These are phyloP conservation scores for Hypsizygus ulmarius DNA, from an alignment of 1,284 basidiomycete species.

Conservation along the genomic window DNA sequence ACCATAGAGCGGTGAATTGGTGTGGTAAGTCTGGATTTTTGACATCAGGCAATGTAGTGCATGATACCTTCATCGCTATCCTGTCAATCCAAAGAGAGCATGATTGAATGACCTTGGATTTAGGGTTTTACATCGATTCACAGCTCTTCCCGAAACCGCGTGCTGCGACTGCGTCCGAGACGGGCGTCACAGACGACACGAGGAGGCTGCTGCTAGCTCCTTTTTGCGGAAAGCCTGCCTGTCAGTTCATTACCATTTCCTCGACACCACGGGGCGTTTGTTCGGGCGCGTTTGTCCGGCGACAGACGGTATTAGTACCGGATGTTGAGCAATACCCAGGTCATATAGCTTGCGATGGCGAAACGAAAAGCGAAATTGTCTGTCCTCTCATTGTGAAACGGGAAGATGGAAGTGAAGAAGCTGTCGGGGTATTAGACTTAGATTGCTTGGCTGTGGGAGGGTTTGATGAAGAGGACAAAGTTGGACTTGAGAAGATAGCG, in stretches of 20 bases:
- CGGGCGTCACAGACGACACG: slow-evolving; percentile 14
- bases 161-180: slow-evolving; percentile 13
- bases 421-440: slow-evolving; percentile 80
- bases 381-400: slow-evolving; percentile 59
- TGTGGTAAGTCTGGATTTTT: slow-evolving; percentile 56
- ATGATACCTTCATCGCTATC: slow-evolving; percentile 10
- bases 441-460: slow-evolving; percentile 74
- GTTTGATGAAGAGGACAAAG: slow-evolving; percentile 73
- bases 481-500: slow-evolving; percentile 71
- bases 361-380: slow-evolving; percentile 86
- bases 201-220: slow-evolving; percentile 69
- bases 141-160: slow-evolving; percentile 56
- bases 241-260: slow-evolving; percentile 70
- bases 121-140: slow-evolving; percentile 82
- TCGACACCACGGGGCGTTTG: slow-evolving; percentile 73
- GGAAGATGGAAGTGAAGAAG: slow-evolving; percentile 33
- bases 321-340: slow-evolving; percentile 81
- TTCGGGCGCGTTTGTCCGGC: slow-evolving; percentile 67
- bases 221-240: slow-evolving; percentile 87
- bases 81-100: background rate
- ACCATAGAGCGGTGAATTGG: slow-evolving; percentile 79
- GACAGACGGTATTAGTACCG: slow-evolving; percentile 58
- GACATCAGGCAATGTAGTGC: no score
- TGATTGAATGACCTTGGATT: slow-evolving; percentile 2
- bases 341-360: slow-evolving; percentile 87